phyloP scores from a whole-genome alignment of 805 yeast genomes.

The Debaryomyces castellii region DNA sequence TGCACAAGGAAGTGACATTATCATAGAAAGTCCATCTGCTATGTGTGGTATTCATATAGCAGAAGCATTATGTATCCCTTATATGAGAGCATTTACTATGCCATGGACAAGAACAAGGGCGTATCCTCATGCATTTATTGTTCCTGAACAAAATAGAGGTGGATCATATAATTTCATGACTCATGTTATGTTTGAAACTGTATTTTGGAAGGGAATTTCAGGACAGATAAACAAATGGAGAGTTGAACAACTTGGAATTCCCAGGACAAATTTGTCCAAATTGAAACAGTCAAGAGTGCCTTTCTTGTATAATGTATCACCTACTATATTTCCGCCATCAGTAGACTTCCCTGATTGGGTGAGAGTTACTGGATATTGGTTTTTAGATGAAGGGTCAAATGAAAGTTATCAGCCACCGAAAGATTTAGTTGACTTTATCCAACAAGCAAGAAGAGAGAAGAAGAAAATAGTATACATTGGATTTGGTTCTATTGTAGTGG shows the following conservation, averaged over 20 bases:
- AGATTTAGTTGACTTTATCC: slow-evolving; percentile 57
- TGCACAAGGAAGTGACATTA: slow-evolving; percentile 75
- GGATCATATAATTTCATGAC: slow-evolving; percentile 92
- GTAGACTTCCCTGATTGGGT: slow-evolving; percentile 95
- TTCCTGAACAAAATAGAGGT: slow-evolving; percentile 89
- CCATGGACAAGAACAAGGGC: slow-evolving; percentile 97
- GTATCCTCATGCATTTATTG: slow-evolving; percentile 94
- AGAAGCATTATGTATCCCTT: slow-evolving; percentile 85
- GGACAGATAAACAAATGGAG: slow-evolving; percentile 90
- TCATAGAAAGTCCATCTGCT: slow-evolving; percentile 94
- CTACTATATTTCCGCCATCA: slow-evolving; percentile 86
- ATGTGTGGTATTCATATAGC: slow-evolving; percentile 96
- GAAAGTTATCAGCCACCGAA: slow-evolving; percentile 58
- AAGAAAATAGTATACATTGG: slow-evolving; percentile 88
- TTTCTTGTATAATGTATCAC: slow-evolving; percentile 85
- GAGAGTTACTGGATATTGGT: slow-evolving; percentile 96
- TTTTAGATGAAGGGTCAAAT: slow-evolving; percentile 64
- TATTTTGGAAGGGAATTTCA: slow-evolving; percentile 90
- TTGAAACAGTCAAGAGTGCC: slow-evolving; percentile 82
- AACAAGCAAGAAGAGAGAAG: slow-evolving; percentile 53
- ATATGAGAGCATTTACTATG: slow-evolving; percentile 95
- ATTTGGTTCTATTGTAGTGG: slow-evolving; percentile 92
- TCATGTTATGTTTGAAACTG: slow-evolving; percentile 88
- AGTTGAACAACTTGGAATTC: slow-evolving; percentile 58
- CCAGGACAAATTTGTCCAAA: slow-evolving; percentile 65